These are phyloP conservation scores for Alternaria rosae DNA, from an alignment of 2,329 filamentous ascomycete genomes.

Conservation along the genomic window DNA sequence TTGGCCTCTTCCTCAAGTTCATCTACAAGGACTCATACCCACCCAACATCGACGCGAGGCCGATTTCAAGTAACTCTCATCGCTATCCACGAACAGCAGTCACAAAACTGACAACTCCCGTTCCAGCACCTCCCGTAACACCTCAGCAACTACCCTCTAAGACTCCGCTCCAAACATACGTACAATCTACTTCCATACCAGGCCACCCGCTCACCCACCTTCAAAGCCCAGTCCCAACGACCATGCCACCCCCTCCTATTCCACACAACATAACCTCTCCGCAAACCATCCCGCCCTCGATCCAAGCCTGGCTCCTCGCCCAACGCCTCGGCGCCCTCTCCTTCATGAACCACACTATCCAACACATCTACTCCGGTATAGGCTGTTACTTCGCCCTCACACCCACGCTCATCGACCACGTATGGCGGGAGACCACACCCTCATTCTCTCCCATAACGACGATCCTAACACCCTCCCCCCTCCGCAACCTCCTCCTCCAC, in stretches of 20 bases:
- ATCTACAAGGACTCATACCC: constrained; percentile 30
- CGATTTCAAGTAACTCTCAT: neutral
- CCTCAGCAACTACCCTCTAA: neutral
- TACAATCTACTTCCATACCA: neutral
- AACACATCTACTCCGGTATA: constrained; percentile 15
- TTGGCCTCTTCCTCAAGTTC: constrained; percentile 32
- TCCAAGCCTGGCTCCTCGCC: constrained; percentile 29
- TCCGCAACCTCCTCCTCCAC: constrained; percentile 23
- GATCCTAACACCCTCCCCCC: neutral
- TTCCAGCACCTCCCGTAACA: neutral
- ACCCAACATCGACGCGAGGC: constrained; percentile 8
- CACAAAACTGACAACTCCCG: neutral
- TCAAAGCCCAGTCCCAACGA: neutral
- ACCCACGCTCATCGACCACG: constrained; percentile 14
- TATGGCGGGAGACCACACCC: constrained; percentile 14
- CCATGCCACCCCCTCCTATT: neutral
- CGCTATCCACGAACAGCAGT: neutral
- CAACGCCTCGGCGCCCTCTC: constrained; percentile 8
- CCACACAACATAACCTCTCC: neutral
- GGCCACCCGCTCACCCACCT: neutral
- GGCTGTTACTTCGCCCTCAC: constrained; percentile 20
- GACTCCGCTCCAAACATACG: no score
- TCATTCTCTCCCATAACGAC: neutral
- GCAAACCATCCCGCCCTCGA: constrained; percentile 5
- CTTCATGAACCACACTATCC: constrained; percentile 28